Conservation (phyloP, 768 basidiomycete genomes). For the Mycena epipterygia region DNA sequence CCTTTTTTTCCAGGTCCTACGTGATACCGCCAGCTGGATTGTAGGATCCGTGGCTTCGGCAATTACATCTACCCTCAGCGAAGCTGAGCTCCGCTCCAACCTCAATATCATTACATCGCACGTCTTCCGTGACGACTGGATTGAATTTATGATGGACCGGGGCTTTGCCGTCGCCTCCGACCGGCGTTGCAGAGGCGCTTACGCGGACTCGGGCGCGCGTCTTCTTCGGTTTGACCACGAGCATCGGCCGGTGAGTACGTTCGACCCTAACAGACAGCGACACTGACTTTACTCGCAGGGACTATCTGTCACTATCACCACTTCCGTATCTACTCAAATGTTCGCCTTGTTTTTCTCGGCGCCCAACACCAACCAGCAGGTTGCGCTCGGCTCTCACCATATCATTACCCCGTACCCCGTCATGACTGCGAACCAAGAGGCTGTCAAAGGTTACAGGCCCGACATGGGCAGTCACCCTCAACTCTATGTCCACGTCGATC, state of each 20-base stretch:
- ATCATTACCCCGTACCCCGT: neutral
- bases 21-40: neutral
- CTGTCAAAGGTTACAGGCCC: neutral
- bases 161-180: neutral
- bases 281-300: neutral
- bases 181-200: neutral
- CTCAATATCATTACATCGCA: neutral
- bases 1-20: neutral
- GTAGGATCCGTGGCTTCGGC: neutral
- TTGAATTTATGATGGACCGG: neutral
- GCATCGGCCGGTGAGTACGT: neutral
- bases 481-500: neutral
- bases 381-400: neutral
- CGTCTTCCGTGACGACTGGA: neutral
- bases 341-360: neutral
- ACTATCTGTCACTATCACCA: neutral
- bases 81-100: neutral
- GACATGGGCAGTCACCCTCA: neutral
- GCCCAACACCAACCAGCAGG: neutral
- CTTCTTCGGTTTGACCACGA: neutral
- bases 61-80: neutral
- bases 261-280: neutral
- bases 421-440: neutral
- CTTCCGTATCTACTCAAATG: neutral
- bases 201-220: neutral